Percentiles rank a stretch among this genome's conserved stretches.
phyloP scores from a whole-genome alignment of 192 early-diverging fungal species.

The Radiomyces spectabilis region DNA sequence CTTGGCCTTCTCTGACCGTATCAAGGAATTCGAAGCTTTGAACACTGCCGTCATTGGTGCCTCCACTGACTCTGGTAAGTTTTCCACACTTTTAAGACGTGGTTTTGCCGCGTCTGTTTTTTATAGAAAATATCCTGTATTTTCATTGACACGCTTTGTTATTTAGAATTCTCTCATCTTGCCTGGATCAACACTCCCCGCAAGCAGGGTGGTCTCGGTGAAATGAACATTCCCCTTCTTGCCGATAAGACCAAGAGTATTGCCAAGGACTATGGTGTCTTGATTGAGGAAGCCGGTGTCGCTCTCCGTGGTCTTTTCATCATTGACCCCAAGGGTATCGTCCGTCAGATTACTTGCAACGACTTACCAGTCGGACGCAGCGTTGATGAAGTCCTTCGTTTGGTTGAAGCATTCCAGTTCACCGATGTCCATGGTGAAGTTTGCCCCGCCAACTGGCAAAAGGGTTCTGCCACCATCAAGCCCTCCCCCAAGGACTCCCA shows the following conservation, averaged over 20 bases:
- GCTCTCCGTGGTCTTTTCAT: constrained; percentile 86
- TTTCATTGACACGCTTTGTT: not conserved
- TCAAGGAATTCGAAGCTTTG: constrained; percentile 73
- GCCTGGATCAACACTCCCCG: constrained; percentile 83
- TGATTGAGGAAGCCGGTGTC: constrained; percentile 68
- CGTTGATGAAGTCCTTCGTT: constrained; percentile 79
- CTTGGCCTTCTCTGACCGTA: constrained; percentile 79
- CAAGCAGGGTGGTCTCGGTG: constrained; percentile 86
- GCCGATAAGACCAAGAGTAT: constrained; percentile 73
- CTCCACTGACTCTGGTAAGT: constrained; percentile 50
- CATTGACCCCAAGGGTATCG: constrained; percentile 80
- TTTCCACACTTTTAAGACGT: no score
- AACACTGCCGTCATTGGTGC: constrained; percentile 67
- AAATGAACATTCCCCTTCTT: constrained; percentile 79
- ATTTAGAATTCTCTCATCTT: constrained; percentile 72
- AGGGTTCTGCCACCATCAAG: constrained; percentile 61
- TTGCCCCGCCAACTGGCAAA: constrained; percentile 80
- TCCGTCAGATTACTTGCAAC: constrained; percentile 81
- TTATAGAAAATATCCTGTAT: no score
- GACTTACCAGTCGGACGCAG: constrained; percentile 82
- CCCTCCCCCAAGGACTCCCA: constrained; percentile 49
- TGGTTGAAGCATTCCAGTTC: constrained; percentile 89
- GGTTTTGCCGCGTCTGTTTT: no score
- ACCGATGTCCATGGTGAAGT: constrained; percentile 73
- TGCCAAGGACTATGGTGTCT: constrained; percentile 79